These are phyloP conservation scores for Rhodomyrtus tomentosa DNA, from an alignment of 345 rosid species.

Conservation along the genomic window DNA sequence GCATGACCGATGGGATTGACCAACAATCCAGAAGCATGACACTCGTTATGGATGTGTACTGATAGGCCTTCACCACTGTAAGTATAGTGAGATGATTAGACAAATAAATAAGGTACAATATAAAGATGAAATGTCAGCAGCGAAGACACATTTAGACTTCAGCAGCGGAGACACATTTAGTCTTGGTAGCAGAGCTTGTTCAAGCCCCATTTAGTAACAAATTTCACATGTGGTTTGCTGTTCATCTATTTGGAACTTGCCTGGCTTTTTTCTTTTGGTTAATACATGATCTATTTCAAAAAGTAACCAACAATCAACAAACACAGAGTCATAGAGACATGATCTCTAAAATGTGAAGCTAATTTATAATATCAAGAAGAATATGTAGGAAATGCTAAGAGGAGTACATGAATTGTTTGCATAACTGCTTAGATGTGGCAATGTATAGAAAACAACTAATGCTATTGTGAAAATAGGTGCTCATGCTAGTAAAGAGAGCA, in stretches of 20 bases:
- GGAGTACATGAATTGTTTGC: not conserved
- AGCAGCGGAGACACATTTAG: not conserved
- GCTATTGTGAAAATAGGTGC: not conserved
- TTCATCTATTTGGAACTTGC: not conserved
- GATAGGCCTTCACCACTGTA: conserved; percentile 89
- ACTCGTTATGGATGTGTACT: conserved; percentile 80
- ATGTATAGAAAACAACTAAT: not conserved
- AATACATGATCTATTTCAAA: not conserved
- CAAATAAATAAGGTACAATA: not conserved
- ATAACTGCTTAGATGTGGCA: not conserved
- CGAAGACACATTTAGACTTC: not conserved
- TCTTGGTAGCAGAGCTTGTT: not conserved
- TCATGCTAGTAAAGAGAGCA: not conserved
- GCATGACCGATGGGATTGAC: conserved; percentile 81
- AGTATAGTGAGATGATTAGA: not conserved
- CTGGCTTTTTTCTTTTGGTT: not conserved
- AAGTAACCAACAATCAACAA: not conserved
- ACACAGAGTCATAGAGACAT: not conserved
- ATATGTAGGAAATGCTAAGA: not conserved
- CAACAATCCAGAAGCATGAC: conserved; percentile 94
- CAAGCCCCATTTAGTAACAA: not conserved
- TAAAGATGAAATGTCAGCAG: not conserved
- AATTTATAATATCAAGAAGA: not conserved
- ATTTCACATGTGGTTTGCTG: not conserved
- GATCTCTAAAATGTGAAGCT: not conserved